Conservation (phyloP, 2,329 filamentous ascomycete species). For the Talaromyces albobiverticillius region DNA sequence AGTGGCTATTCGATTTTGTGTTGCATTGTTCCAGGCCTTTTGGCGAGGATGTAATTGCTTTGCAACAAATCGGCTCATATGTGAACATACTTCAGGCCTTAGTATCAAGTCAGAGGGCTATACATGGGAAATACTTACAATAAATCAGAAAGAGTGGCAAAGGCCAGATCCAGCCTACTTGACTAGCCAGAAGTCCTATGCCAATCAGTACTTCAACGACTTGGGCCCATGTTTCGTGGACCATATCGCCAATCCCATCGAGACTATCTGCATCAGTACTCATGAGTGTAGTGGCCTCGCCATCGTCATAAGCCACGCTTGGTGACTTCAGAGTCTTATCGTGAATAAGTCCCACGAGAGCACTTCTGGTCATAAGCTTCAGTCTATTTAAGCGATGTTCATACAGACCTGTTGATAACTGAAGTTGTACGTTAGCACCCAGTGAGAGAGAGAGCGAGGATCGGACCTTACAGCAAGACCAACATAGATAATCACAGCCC, state of each 20-base stretch:
- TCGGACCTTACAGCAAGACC: conserved; percentile 28
- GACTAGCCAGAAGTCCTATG: conserved; percentile 39
- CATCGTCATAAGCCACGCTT: conserved; percentile 31
- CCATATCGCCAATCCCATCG: conserved; percentile 33
- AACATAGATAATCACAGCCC: conserved; percentile 40
- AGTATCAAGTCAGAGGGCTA: not conserved
- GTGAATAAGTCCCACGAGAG: conserved; percentile 49
- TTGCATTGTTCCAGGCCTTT: conserved; percentile 49
- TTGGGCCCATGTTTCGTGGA: conserved; percentile 47
- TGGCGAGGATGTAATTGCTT: conserved; percentile 38
- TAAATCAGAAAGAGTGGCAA: conserved; percentile 41
- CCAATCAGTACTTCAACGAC: conserved; percentile 44
- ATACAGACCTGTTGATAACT: conserved; percentile 39
- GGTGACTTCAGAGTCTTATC: conserved; percentile 34
- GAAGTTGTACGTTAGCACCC: not conserved
- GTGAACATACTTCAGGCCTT: conserved; percentile 26
- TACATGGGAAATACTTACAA: conserved; percentile 24
- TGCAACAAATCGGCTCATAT: conserved; percentile 33
- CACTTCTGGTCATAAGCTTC: conserved; percentile 42
- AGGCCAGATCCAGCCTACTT: conserved; percentile 43
- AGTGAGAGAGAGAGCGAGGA: not conserved
- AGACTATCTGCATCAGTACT: conserved; percentile 46
- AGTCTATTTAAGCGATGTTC: conserved; percentile 43
- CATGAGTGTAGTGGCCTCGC: conserved; percentile 43
- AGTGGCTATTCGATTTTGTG: conserved; percentile 48